These are phyloP conservation scores for Aspergillus sp. DNA, from an alignment of 2,329 filamentous ascomycete genomes.

Conservation along the genomic window DNA sequence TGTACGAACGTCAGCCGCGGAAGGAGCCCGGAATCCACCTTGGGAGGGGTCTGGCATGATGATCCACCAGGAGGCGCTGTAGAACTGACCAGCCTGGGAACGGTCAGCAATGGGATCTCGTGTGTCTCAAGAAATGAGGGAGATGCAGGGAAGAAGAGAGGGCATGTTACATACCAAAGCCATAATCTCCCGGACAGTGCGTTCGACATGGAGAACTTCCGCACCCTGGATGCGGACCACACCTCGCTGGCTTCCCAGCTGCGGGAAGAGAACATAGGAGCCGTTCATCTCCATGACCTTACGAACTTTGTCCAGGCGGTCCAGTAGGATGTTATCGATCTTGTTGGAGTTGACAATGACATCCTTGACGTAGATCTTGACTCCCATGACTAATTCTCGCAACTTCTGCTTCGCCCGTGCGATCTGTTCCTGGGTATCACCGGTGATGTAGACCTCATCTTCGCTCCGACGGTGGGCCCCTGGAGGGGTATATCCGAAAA, in stretches of 20 bases:
- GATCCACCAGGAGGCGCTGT: slow-evolving; percentile 95
- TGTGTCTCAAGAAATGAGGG: no score
- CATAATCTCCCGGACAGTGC: slow-evolving; percentile 95
- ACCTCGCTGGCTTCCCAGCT: slow-evolving; percentile 79
- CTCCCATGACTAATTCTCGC: slow-evolving; percentile 76
- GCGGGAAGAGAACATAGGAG: slow-evolving; percentile 89
- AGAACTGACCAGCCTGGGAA: slow-evolving; percentile 87
- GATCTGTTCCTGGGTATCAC: slow-evolving; percentile 80
- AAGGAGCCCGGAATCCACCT: slow-evolving; percentile 59
- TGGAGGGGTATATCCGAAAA: slow-evolving; percentile 85
- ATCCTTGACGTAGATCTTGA: slow-evolving; percentile 87
- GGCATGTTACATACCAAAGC: slow-evolving; percentile 64
- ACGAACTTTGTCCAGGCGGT: slow-evolving; percentile 90
- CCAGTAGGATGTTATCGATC: slow-evolving; percentile 89
- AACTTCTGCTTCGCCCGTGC: slow-evolving; percentile 87
- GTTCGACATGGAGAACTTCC: slow-evolving; percentile 90
- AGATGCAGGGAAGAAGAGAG: no score
- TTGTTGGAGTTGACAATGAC: slow-evolving; percentile 86
- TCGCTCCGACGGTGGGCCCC: slow-evolving; percentile 79
- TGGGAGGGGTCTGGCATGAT: slow-evolving; percentile 69
- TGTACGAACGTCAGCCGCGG: slow-evolving; percentile 70
- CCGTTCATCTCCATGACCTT: slow-evolving; percentile 98
- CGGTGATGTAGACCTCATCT: slow-evolving; percentile 92
- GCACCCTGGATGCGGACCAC: slow-evolving; percentile 87
- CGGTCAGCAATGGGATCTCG: neutral